Conservation (phyloP, 202 grass and related monocot genomes). For the Elaeis oleifera region DNA sequence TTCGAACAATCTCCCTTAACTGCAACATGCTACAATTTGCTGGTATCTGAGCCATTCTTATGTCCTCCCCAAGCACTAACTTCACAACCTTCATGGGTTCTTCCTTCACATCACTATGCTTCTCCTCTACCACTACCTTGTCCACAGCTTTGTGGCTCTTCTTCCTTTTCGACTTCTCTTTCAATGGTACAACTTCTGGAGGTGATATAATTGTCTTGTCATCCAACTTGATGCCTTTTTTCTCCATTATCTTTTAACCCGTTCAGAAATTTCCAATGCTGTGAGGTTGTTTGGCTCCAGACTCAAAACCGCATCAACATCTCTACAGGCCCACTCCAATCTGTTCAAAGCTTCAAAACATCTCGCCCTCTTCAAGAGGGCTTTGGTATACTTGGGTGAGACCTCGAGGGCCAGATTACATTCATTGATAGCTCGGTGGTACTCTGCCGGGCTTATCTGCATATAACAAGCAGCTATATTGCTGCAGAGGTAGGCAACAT, state of each 20-base stretch:
- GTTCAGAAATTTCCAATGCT: conserved; percentile 57
- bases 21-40: conserved; percentile 47
- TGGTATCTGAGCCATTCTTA: conserved; percentile 56
- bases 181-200: conserved; percentile 19
- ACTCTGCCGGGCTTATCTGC: conserved; percentile 67
- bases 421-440: conserved; percentile 49
- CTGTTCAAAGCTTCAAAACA: conserved; percentile 70
- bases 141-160: conserved; percentile 33
- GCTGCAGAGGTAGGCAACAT: conserved; percentile 58
- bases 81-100: conserved; percentile 46
- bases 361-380: conserved; percentile 67
- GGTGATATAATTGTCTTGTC: conserved; percentile 30
- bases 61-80: conserved; percentile 68
- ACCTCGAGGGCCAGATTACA: conserved; percentile 66
- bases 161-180: conserved; percentile 59
- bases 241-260: conserved; percentile 60
- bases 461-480: conserved; percentile 81
- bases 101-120: conserved; percentile 26
- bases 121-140: conserved; percentile 32
- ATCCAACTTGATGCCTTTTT: conserved; percentile 36
- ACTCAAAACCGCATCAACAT: conserved; percentile 45
- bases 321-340: conserved; percentile 56
- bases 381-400: conserved; percentile 60
- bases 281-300: conserved; percentile 67
- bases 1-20: conserved; percentile 48